Percentiles rank a stretch among this genome's conserved stretches.
These are phyloP conservation scores for Boletus sensibilis DNA, from an alignment of 768 basidiomycete species.

Conservation along the genomic window DNA sequence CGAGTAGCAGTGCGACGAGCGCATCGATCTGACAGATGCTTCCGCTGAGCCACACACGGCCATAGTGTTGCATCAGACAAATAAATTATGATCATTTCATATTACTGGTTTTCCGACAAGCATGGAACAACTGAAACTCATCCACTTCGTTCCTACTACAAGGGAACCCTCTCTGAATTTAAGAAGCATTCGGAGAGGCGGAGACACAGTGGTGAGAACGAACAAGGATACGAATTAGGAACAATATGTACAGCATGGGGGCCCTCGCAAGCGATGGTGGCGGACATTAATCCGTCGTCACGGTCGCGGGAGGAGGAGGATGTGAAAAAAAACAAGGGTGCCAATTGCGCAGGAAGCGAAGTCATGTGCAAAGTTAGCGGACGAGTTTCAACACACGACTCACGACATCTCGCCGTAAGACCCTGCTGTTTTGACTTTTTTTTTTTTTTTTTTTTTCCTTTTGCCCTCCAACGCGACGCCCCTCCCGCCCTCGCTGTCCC, in stretches of 20 bases:
- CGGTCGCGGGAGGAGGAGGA: background rate
- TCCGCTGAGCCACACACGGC: too few species aligned
- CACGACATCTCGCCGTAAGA: conserved; percentile 3
- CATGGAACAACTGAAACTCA: background rate
- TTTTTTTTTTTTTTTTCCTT: background rate
- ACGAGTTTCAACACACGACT: conserved; percentile 4
- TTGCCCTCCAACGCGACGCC: background rate
- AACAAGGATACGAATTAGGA: background rate
- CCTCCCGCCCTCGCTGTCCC: background rate
- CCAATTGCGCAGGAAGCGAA: background rate
- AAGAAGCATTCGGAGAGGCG: background rate
- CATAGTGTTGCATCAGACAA: too few species aligned
- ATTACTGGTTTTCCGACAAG: background rate
- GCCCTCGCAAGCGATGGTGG: background rate
- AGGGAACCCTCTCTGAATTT: background rate
- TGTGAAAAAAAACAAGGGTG: background rate
- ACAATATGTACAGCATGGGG: background rate
- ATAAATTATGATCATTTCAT: background rate
- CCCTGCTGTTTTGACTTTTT: background rate
- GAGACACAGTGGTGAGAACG: too few species aligned
- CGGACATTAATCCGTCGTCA: background rate
- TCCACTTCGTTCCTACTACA: background rate
- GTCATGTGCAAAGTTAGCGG: background rate
- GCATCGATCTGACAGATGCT: too few species aligned
- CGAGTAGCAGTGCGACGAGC: too few species aligned